Evolutionary conservation across 2,329 filamentous ascomycete species (phyloP).

Genomic region (Fusarium chuoi): DNA sequence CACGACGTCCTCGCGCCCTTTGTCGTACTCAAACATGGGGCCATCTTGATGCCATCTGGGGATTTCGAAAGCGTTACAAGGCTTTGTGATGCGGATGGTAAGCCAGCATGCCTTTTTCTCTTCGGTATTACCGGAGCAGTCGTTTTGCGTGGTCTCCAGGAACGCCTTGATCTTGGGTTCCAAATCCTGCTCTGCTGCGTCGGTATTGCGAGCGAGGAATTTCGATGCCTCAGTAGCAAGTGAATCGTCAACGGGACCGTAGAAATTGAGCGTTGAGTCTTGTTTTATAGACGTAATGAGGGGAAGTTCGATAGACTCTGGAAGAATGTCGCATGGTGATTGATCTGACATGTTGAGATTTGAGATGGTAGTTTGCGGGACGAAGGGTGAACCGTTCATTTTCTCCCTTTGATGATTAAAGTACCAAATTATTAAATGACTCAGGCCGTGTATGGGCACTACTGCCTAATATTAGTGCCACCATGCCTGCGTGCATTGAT

Average conservation of each 20-base stretch:
- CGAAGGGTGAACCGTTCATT: rapidly evolving
- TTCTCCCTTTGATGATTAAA: rapidly evolving
- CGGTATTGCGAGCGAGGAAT: background rate
- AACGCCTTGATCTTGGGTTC: background rate
- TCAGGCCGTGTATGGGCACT: background rate
- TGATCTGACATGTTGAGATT: background rate
- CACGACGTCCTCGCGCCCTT: background rate
- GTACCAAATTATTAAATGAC: background rate
- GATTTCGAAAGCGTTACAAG: background rate
- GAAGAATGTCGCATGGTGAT: background rate
- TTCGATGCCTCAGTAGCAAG: background rate
- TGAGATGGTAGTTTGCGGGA: rapidly evolving
- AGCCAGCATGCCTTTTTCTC: background rate
- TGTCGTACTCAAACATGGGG: background rate
- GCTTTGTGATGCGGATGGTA: background rate
- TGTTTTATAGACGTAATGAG: background rate
- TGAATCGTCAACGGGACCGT: rapidly evolving
- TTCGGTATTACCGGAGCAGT: background rate
- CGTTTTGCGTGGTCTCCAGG: background rate
- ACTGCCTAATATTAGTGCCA: background rate
- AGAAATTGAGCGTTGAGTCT: background rate
- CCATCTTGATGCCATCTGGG: background rate
- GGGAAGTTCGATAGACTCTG: background rate
- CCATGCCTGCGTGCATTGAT: background rate
- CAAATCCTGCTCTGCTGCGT: background rate